These are phyloP conservation scores for Gnomoniopsis smithogilvyi DNA, from an alignment of 2,329 filamentous ascomycete genomes.

Conservation along the genomic window DNA sequence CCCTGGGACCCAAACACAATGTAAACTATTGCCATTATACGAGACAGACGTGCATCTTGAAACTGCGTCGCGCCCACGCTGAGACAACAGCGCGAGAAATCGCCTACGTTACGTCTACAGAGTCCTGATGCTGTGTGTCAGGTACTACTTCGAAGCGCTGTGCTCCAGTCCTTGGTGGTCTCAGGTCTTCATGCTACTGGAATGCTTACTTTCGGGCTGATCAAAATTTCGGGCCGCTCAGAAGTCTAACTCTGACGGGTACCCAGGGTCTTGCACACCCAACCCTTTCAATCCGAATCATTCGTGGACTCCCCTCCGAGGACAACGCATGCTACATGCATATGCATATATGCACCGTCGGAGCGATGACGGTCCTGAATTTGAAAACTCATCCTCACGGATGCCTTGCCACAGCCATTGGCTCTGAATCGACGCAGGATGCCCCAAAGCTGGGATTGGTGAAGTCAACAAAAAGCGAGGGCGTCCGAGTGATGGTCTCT, in stretches of 20 bases:
- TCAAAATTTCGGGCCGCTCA: constrained; percentile 1
- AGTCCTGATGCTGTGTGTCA: background rate
- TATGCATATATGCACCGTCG: background rate
- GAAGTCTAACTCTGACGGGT: background rate
- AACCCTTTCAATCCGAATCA: background rate
- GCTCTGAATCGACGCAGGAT: too few relatives aligned
- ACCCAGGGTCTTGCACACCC: background rate
- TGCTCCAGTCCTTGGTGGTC: background rate
- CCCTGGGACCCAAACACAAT: background rate
- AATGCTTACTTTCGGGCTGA: background rate
- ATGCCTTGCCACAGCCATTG: background rate
- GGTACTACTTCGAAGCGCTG: background rate
- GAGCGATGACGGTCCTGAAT: background rate
- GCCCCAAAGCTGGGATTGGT: too few relatives aligned
- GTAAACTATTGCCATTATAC: background rate
- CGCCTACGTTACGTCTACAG: background rate
- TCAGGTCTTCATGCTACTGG: background rate
- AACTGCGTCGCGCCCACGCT: background rate
- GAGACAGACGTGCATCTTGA: background rate
- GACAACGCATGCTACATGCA: constrained; percentile 4
- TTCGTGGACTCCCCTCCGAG: too few relatives aligned
- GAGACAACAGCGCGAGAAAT: background rate
- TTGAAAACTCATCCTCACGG: background rate
- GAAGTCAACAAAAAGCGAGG: too few relatives aligned
- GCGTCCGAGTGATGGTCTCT: too few relatives aligned